Evolutionary conservation across 108 stramenopile genomes (phyloP).

Genomic region (Skeletonema tropicum): DNA sequence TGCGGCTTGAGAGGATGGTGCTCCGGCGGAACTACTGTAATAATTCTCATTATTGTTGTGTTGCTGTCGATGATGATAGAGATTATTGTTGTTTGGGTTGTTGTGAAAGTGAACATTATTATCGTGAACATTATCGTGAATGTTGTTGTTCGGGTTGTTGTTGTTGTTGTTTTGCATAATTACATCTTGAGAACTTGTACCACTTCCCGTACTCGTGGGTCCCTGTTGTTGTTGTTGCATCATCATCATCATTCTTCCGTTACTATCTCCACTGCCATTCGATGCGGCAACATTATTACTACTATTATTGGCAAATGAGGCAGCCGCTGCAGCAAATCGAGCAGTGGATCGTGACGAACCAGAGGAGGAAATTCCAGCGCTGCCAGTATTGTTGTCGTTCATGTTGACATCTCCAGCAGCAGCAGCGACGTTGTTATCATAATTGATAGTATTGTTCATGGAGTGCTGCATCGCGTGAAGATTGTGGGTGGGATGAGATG

Average conservation of each 20-base stretch:
- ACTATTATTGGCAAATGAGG: neutral
- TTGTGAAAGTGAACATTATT: neutral
- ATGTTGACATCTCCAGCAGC: no score
- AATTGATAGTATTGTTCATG: neutral
- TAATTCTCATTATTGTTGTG: neutral
- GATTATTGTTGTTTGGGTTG: neutral
- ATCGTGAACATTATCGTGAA: neutral
- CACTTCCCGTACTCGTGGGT: neutral
- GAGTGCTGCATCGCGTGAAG: neutral
- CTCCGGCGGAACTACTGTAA: constrained; percentile 10
- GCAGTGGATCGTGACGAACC: constrained; percentile 22
- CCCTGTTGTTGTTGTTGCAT: constrained; percentile 4
- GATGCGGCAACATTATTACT: constrained; percentile 6
- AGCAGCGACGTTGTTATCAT: no score
- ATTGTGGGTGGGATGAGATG: constrained; percentile 2
- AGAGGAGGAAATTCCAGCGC: constrained; percentile 25
- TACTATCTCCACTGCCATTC: neutral
- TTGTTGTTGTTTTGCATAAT: neutral
- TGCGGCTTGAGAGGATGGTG: constrained; percentile 14
- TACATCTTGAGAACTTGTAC: neutral
- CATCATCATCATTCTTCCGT: neutral
- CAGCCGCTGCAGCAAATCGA: neutral
- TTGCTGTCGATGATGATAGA: neutral
- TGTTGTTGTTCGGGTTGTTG: neutral
- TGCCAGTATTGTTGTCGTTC: neutral